These are phyloP conservation scores for Fonsecaea pugnacius DNA, from an alignment of 2,329 filamentous ascomycete species.

Conservation along the genomic window DNA sequence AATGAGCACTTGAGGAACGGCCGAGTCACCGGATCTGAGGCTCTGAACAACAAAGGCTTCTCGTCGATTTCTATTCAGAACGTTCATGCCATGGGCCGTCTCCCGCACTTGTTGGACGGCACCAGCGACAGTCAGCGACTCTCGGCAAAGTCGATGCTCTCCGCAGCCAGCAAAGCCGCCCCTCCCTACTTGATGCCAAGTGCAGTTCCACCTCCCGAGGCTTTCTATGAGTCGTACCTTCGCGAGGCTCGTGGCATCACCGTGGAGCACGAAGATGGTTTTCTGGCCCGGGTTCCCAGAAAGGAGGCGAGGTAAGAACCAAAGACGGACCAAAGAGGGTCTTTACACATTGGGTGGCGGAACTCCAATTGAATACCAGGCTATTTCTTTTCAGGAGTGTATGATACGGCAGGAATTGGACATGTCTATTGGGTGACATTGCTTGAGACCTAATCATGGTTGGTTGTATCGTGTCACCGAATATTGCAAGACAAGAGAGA, in stretches of 20 bases:
- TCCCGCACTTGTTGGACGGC: conserved; percentile 36
- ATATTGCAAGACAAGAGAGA: conserved; percentile 26
- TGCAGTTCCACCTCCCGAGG: conserved; percentile 24
- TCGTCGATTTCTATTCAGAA: conserved; percentile 37
- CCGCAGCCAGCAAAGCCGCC: conserved; percentile 30
- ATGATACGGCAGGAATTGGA: conserved; percentile 25
- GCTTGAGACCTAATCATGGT: conserved; percentile 22
- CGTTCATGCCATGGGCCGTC: conserved; percentile 35
- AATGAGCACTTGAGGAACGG: conserved; percentile 22
- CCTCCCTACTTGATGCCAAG: conserved; percentile 30
- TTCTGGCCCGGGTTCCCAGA: conserved; percentile 12
- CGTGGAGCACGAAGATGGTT: conserved; percentile 12
- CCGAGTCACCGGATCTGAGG: conserved; percentile 19
- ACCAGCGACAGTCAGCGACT: conserved; percentile 30
- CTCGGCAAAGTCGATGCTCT: conserved; percentile 32
- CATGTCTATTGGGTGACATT: conserved; percentile 27
- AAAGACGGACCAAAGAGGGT: not conserved
- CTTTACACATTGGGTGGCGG: not conserved
- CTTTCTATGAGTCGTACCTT: conserved; percentile 30
- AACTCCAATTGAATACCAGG: conserved; percentile 6
- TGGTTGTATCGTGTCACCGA: conserved; percentile 29
- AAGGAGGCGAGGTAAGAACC: conserved; percentile 20
- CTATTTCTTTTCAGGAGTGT: conserved; percentile 20
- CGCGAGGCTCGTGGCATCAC: conserved; percentile 21
- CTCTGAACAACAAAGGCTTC: conserved; percentile 34